phyloP scores from a whole-genome alignment of 345 rosid species.

The Moricandia moricandioides region DNA sequence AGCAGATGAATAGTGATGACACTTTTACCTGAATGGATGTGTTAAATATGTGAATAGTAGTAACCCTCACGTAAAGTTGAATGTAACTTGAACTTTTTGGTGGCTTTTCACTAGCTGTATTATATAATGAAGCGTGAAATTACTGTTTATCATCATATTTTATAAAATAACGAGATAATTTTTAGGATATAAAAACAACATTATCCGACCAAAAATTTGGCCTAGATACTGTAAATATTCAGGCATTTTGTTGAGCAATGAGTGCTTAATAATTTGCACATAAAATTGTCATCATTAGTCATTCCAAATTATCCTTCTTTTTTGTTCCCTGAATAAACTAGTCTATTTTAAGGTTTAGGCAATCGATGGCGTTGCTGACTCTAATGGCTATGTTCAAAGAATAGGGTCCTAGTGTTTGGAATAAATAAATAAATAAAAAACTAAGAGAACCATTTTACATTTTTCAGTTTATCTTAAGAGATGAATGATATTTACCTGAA shows the following conservation, averaged over 20 bases:
- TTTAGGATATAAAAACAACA: constrained; percentile 2
- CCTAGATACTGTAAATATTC: constrained; percentile 29
- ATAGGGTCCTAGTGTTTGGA: constrained; percentile 26
- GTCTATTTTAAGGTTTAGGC: constrained; percentile 23
- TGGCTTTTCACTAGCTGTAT: constrained; percentile 6
- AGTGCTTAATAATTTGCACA: constrained; percentile 35
- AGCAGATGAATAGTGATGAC: not conserved
- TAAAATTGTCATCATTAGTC: constrained; percentile 28
- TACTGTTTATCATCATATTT: too few species aligned
- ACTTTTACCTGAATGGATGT: constrained; percentile 1
- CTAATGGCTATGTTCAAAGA: constrained; percentile 27
- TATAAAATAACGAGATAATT: constrained; percentile 6
- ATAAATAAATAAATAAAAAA: not conserved
- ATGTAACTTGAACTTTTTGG: constrained; percentile 30
- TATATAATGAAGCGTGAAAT: not conserved
- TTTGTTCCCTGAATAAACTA: not conserved
- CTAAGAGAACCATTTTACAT: constrained; percentile 17
- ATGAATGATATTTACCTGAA: constrained; percentile 3
- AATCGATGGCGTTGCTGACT: not conserved
- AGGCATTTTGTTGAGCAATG: constrained; percentile 27
- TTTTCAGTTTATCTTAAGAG: constrained; percentile 6
- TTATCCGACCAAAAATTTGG: constrained; percentile 33
- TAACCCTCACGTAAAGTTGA: constrained; percentile 31
- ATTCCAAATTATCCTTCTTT: constrained; percentile 13
- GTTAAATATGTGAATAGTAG: constrained; percentile 7